Evolutionary conservation across 345 rosid species (phyloP).

Genomic region (Xanthoceras sorbifolium): DNA sequence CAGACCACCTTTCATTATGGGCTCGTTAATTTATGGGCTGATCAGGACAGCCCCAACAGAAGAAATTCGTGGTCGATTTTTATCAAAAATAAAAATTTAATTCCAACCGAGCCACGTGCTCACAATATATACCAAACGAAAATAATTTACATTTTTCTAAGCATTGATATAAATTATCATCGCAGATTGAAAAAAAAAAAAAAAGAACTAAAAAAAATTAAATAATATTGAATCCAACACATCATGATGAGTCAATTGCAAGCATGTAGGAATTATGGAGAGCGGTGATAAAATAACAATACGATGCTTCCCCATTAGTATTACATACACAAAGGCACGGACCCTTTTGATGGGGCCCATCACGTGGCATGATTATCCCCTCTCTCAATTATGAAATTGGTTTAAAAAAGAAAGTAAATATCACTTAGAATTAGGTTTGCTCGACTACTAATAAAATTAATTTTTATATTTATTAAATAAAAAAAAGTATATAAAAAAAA

Average conservation of each 20-base stretch:
- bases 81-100: no score
- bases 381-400: neutral
- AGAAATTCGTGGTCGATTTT: neutral
- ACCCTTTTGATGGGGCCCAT: neutral
- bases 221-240: neutral
- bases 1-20: no score
- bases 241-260: neutral
- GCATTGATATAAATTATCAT: no score
- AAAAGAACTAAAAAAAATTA: no score
- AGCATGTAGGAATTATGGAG: conserved; percentile 15
- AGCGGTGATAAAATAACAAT: neutral
- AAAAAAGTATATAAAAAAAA: no score
- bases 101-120: no score
- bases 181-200: neutral
- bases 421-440: no score
- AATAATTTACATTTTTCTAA: no score
- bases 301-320: neutral
- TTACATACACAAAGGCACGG: neutral
- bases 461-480: no score
- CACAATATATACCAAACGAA: no score
- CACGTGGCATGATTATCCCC: neutral
- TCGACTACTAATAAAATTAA: no score
- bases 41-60: neutral
- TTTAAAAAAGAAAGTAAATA: no score
- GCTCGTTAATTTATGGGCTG: neutral